Evolutionary conservation across 441 rosid genomes (phyloP), one percentile per base, ranked within the genome.

Genomic region (Gossypium davidsonii): DNA sequence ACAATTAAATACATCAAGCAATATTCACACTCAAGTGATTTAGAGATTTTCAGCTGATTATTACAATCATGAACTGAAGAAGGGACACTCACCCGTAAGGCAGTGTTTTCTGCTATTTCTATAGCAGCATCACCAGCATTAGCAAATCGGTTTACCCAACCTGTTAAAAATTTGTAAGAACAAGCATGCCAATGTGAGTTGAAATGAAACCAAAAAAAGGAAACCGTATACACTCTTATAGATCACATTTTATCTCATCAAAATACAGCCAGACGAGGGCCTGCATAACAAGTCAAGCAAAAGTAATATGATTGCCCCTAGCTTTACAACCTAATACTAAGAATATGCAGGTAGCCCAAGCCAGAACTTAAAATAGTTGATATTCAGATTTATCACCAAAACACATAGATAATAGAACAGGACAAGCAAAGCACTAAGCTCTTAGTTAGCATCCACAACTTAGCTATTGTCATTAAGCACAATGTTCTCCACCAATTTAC

Each of bases 121-220:
- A 88, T 71, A 26, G 99, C 97, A 73, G 98, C 85, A 73, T 96
- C 98, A 18, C 98, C 99, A 66, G 98, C 97, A 78, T 91, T 82
- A 26, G 99, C 97, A 91, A 96, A 93, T 11, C 98, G 95, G 84
- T 93, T 96, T 55, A 91, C 94, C 99, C 99, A 96, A 83, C 93
- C 98, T 96, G 87, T 79, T 69, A 70, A 20, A 75, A 75, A 77
- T 56, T 52, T 51, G 72, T 39, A 64, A 60, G 53, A 75, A 56
- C 10, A 67, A 7, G 37, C 62, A 64, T 44, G 23, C 31, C 5
- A 70, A n/a, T 12, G 44, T 49, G 52, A 58, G 39, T 67, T 39
- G 56, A 18, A 42, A 52, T 57, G 10, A 55, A n/a, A 73, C 2
- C 17, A 23, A 64, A 61, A 64, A 59, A 46, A 21, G 1, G 6